These are phyloP conservation scores for Leccinum fibrillosum DNA, from an alignment of 768 basidiomycete species.

Conservation along the genomic window DNA sequence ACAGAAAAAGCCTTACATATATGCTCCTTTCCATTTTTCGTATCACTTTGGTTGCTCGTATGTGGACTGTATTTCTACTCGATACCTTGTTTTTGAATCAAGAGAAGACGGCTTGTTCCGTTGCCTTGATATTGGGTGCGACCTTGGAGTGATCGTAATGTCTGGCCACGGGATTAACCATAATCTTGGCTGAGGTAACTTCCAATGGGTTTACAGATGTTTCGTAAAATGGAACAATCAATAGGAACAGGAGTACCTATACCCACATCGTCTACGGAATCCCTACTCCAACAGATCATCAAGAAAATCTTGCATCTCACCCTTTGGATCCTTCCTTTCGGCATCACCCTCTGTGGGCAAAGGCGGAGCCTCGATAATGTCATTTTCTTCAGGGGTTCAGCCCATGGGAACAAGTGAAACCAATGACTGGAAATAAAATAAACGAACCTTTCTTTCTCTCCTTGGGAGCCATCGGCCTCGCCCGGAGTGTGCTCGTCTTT, in stretches of 20 bases:
- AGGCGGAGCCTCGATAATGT: slow-evolving; percentile 48
- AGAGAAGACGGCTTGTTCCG: background rate
- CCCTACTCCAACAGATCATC: slow-evolving; percentile 57
- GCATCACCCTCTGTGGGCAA: slow-evolving; percentile 38
- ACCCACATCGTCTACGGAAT: background rate
- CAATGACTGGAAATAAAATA: background rate
- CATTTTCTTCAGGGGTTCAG: slow-evolving; percentile 27
- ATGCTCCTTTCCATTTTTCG: slow-evolving; percentile 1
- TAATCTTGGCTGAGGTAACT: background rate
- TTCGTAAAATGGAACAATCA: background rate
- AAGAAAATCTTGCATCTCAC: slow-evolving; percentile 68
- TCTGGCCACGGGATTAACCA: background rate
- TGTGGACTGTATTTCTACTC: slow-evolving; percentile 4
- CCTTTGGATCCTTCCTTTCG: slow-evolving; percentile 41
- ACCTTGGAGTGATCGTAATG: background rate
- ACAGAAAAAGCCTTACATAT: background rate
- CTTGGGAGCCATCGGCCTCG: slow-evolving; percentile 33
- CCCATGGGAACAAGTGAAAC: background rate
- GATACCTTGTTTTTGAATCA: background rate
- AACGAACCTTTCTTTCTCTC: slow-evolving; percentile 39
- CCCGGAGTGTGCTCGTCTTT: slow-evolving; percentile 47
- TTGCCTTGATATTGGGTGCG: background rate
- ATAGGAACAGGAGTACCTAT: background rate
- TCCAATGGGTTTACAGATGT: background rate
- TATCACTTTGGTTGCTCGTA: slow-evolving; percentile 2